Evolutionary conservation across 2,329 filamentous ascomycete species (phyloP), one percentile per base, ranked within the genome.

Genomic region (Aureobasidium sp.): DNA sequence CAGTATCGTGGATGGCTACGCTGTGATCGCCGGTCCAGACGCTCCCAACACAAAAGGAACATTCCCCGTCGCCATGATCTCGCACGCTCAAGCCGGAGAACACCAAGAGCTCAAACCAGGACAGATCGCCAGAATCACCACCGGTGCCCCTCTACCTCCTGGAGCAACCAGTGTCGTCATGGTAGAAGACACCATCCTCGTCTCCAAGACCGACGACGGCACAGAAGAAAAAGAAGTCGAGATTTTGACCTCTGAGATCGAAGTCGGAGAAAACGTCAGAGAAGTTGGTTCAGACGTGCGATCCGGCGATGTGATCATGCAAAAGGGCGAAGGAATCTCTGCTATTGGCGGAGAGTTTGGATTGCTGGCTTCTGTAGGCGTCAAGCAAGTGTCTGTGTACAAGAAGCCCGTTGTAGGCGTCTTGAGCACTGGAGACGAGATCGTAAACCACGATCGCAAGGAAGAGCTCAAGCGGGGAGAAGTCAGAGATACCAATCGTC

Each of bases 1-100:
- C 20, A 97, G 93, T 71, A 97, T 97, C 44, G 94, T 99, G 0
- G 94, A 99, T 73, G 94, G 94, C 1, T 99, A 99, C 71, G 94
- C 94, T 2, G 84, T 96, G 0, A 85, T 92, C 41, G 87, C 85
- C 4, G 62, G 74, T 69, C 14, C 72, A 69, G 79, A 84, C 44
- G 84, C 82, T 1, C 71, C 72, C 0, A 84, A 82, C 53, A 83
- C 90, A 53, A 90, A 88, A 68, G 92, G 93, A 0, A 77, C 87
- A 0, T 97, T 94, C 70, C 91, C 93, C 0, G 93, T 99, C 15
- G 86, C 88, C 0, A 87, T 89, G 0, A 82, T 97, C 14, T 95
- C 91, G 0, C 91, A 97, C 71, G 94, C 94, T 12, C 84, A 90
- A 17, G 85, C 91, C 0, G 84, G 87, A 0, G 84, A 88, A 34